phyloP scores from a whole-genome alignment of 176 grass and related monocot genomes.

The Sorghum bicolor region DNA sequence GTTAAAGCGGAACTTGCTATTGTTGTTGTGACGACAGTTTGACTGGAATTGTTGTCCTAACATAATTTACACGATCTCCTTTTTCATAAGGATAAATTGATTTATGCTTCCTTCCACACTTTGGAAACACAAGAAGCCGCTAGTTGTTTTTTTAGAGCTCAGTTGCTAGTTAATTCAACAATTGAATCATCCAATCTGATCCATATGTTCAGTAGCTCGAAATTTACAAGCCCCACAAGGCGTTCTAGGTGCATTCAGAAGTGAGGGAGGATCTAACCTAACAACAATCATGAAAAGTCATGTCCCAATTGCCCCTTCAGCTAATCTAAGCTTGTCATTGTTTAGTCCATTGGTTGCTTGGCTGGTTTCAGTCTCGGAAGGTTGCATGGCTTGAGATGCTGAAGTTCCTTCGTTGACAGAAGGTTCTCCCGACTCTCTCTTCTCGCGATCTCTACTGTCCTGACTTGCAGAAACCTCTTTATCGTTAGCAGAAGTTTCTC shows the following conservation, averaged over 20 bases:
- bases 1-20: background rate
- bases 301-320: background rate
- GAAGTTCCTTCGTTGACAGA: background rate
- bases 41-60: background rate
- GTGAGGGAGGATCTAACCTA: background rate
- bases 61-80: background rate
- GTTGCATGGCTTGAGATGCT: background rate
- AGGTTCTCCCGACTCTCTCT: conserved; percentile 2
- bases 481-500: background rate
- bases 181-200: background rate
- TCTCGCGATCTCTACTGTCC: background rate
- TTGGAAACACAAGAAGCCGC: background rate
- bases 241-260: background rate
- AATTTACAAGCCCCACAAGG: background rate
- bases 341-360: background rate
- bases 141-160: background rate
- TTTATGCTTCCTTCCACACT: background rate
- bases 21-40: too few relatives aligned
- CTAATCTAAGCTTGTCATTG: conserved; percentile 14
- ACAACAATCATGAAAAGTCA: background rate
- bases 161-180: background rate
- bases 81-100: background rate
- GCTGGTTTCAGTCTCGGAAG: conserved; percentile 27
- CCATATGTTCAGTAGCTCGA: background rate
- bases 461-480: background rate